Percentiles rank a stretch among this genome's conserved stretches.
Evolutionary conservation across 2,329 filamentous ascomycete genomes (phyloP).

Genomic region (Pseudogymnoascus sp.): DNA sequence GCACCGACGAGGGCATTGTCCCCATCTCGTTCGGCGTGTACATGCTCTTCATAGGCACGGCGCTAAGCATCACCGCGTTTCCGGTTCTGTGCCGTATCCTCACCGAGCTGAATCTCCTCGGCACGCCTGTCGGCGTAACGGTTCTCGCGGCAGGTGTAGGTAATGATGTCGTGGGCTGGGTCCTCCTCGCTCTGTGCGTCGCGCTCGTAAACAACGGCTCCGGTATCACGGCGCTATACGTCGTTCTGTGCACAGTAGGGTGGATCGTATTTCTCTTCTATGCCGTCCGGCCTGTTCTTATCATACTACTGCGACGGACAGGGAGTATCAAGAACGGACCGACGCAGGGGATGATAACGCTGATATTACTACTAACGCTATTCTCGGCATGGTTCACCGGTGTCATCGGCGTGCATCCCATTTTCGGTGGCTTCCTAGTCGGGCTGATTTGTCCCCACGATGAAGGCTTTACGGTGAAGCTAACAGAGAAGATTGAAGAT

Average conservation of each 20-base stretch:
- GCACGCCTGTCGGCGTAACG: constrained; percentile 77
- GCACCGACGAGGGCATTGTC: constrained; percentile 37
- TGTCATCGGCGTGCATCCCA: constrained; percentile 86
- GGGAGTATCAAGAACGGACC: constrained; percentile 81
- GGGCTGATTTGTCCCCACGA: constrained; percentile 87
- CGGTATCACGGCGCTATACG: constrained; percentile 75
- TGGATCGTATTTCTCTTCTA: constrained; percentile 70
- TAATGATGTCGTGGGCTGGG: constrained; percentile 88
- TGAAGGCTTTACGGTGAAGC: constrained; percentile 78
- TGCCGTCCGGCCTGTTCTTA: constrained; percentile 62
- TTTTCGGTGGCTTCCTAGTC: constrained; percentile 79
- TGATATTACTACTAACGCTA: constrained; percentile 73
- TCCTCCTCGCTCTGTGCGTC: constrained; percentile 85
- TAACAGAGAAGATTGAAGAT: constrained; percentile 93
- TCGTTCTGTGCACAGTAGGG: constrained; percentile 65
- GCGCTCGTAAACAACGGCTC: constrained; percentile 81
- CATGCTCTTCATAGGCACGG: constrained; percentile 80
- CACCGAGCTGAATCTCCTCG: constrained; percentile 78
- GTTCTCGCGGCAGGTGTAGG: constrained; percentile 84
- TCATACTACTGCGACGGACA: constrained; percentile 63
- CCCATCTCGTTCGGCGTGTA: constrained; percentile 53
- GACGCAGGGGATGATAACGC: constrained; percentile 70
- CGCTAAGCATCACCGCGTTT: constrained; percentile 84
- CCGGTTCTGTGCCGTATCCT: constrained; percentile 90
- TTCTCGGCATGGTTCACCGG: constrained; percentile 78